Base-by-base conservation (phyloP, 495 filamentous ascomycete genomes). In the Astrothelium macrocarpum region DNA sequence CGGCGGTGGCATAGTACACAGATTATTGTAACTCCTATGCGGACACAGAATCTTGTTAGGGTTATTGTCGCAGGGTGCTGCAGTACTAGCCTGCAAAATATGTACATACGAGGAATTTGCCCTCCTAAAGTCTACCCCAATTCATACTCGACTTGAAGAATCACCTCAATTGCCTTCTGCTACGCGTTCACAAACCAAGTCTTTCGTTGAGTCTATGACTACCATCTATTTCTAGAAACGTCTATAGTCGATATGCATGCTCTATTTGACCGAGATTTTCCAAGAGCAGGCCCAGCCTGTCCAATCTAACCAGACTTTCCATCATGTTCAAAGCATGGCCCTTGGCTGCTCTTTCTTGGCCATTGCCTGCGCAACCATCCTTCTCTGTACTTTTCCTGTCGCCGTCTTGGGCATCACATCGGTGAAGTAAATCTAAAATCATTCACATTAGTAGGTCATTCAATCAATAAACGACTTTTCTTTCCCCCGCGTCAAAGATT, bases 351-450 rank as follows among this genome's bases (percentile, higher is more conserved):
- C 73, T 63, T 74, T 69, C 75, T 84, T 87, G 71, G 82, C 75
- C 87, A 94, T 92, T 16, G 81, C 79, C 74, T 92, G 87, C 4
- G 90, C 90, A 12, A 93, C 88, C 65, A 89, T 86, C 34, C 88
- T 80, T 61, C 90, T 76, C 75, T 93, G 90, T 60, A 93, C 85
- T 78, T 93, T 95, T 31, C 90, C 90, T 9, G 90, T 95, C n/a
- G 90, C 88, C 26, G 90, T 95, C 78, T 93, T 93, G 39, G 90
- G 90, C 83, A 94, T 92, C 62, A 84, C 75, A 61, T 88, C 79
- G 5, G 87, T 89, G 66, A 91, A 90, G 74, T 85, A 93, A 29
- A 92, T 77, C 86, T 88, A 36, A 7, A 25, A 26, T 34, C 0
- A 36, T 9, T 36, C n/a, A 14, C 31, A 12, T 43, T 26, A 60